These are phyloP conservation scores for Picochlorum sp. DNA, from an alignment of 139 green algal species.

Conservation along the genomic window DNA sequence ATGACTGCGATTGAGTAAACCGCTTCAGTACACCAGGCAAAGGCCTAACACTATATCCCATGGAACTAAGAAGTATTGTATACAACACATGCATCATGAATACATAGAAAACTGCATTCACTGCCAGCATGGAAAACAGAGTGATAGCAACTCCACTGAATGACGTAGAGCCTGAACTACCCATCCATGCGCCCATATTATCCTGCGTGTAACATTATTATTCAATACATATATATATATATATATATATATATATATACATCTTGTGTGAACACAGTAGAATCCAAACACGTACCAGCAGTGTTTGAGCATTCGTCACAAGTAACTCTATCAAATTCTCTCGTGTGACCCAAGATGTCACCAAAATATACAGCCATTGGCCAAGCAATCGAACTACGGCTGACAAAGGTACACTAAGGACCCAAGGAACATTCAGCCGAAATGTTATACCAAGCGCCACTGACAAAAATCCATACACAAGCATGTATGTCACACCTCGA, in stretches of 20 bases:
- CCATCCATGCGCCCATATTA: conserved; percentile 42
- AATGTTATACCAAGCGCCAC: conserved; percentile 43
- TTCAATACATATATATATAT: not conserved
- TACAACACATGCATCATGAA: conserved; percentile 68
- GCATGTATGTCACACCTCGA: conserved; percentile 54
- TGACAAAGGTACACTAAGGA: conserved; percentile 25
- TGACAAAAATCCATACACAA: conserved; percentile 63
- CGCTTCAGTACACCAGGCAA: not conserved
- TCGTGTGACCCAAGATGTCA: conserved; percentile 58
- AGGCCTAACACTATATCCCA: conserved; percentile 22
- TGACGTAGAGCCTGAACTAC: conserved; percentile 42
- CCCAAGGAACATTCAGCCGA: conserved; percentile 30
- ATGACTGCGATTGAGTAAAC: not conserved
- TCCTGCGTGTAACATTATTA: conserved; percentile 38
- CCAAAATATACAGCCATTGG: conserved; percentile 47
- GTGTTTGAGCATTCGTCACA: conserved; percentile 55
- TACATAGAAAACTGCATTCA: conserved; percentile 58
- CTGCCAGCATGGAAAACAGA: conserved; percentile 49
- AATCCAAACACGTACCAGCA: conserved; percentile 44
- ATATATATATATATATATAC: not conserved
- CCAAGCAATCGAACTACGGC: conserved; percentile 45
- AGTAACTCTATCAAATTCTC: conserved; percentile 70
- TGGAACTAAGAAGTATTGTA: conserved; percentile 40
- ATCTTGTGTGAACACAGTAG: not conserved
- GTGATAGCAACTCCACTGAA: conserved; percentile 38